Evolutionary conservation across 108 stramenopile species (phyloP).

Genomic region (Seminavis robusta): DNA sequence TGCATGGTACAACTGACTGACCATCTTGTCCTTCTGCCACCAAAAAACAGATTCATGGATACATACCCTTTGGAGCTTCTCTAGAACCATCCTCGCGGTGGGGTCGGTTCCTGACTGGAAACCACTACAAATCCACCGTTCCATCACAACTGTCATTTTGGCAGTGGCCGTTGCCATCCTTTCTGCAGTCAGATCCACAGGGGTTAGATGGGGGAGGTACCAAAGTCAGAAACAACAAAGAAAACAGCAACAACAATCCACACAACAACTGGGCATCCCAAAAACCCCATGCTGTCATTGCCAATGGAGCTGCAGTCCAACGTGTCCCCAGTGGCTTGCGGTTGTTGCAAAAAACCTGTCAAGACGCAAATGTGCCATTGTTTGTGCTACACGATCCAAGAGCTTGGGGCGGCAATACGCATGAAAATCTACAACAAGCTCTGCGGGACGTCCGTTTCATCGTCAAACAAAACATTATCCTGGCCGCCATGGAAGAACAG

Average conservation of each 20-base stretch:
- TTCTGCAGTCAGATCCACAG: constrained; percentile 39
- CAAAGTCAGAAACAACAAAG: too few relatives aligned
- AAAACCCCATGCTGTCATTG: constrained; percentile 87
- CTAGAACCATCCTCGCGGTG: constrained; percentile 43
- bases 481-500: too few relatives aligned
- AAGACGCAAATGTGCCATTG: constrained; percentile 71
- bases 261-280: constrained; percentile 66
- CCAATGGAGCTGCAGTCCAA: constrained; percentile 81
- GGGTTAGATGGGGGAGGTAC: too few relatives aligned
- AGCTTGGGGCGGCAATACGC: constrained; percentile 68
- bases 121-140: constrained; percentile 44
- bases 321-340: constrained; percentile 76
- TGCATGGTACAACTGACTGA: neutral
- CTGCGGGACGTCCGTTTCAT: too few relatives aligned
- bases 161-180: constrained; percentile 47
- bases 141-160: constrained; percentile 32
- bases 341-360: constrained; percentile 57
- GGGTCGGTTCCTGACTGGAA: constrained; percentile 52
- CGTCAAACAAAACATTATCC: too few relatives aligned
- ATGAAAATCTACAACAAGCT: too few relatives aligned
- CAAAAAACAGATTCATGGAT: constrained; percentile 39
- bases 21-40: neutral
- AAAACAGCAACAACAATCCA: too few relatives aligned
- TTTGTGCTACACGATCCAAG: constrained; percentile 81
- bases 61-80: constrained; percentile 53